Conservation (phyloP, 192 early-diverging fungal genomes). For the Backusella parvicylindrica region DNA sequence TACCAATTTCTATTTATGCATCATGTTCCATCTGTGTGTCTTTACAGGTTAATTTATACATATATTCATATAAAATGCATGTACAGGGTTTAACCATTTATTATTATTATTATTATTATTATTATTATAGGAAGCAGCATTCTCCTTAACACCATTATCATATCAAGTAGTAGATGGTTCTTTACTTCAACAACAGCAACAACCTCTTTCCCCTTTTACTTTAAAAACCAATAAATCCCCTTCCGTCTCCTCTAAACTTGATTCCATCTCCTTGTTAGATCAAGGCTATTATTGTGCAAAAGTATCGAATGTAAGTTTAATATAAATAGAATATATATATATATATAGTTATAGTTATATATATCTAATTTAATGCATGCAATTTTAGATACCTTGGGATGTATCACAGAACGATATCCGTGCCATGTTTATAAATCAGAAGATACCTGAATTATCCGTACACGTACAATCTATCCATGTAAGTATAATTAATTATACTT, state of each 20-base stretch:
- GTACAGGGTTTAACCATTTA: neutral
- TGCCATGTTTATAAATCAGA: constrained; percentile 40
- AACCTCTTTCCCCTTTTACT: neutral
- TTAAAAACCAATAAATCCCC: neutral
- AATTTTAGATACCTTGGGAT: constrained; percentile 56
- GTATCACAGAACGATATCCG: constrained; percentile 50
- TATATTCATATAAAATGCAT: neutral
- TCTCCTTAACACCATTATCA: neutral
- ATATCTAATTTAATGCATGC: neutral
- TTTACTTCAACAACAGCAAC: neutral
- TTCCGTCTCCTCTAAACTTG: neutral
- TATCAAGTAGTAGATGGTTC: neutral
- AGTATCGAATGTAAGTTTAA: constrained; percentile 11
- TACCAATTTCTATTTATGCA: neutral
- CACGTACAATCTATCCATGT: constrained; percentile 53
- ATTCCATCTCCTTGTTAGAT: neutral
- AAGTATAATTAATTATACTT: constrained; percentile 27
- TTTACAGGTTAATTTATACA: constrained; percentile 7
- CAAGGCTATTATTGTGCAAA: constrained; percentile 1
- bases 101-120: too few relatives aligned
- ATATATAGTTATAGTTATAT: neutral
- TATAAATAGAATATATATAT: neutral
- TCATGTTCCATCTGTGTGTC: constrained; percentile 6
- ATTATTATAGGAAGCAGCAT: neutral
- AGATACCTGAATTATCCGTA: constrained; percentile 36